Percentiles rank a stretch among this genome's conserved stretches.
These are phyloP conservation scores for Ophiostoma sp. DNA, from an alignment of 2,329 filamentous ascomycete species.

Conservation along the genomic window DNA sequence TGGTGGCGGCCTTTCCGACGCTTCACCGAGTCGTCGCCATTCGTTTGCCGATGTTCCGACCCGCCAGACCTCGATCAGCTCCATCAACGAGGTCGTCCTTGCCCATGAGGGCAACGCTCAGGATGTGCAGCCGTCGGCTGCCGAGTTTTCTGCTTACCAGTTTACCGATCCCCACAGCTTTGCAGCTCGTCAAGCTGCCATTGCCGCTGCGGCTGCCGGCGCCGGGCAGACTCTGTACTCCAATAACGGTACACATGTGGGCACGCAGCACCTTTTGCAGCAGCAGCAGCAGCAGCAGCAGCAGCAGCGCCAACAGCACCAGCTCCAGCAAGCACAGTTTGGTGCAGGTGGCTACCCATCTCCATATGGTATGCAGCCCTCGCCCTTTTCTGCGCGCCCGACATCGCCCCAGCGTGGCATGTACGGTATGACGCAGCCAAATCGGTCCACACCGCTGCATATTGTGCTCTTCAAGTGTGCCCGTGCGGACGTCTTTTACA, in stretches of 20 bases:
- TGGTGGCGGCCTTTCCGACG: conserved; percentile 57
- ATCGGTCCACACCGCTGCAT: conserved; percentile 67
- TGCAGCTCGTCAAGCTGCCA: conserved; percentile 33
- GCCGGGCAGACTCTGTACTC: conserved; percentile 23
- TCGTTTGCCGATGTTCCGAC: conserved; percentile 68
- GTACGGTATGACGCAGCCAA: conserved; percentile 56
- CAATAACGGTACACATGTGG: conserved; percentile 6
- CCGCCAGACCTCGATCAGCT: conserved; percentile 59
- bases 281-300: conserved; percentile 14
- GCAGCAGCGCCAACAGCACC: conserved; percentile 11
- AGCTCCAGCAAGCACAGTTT: conserved; percentile 20
- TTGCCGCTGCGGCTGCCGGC: conserved; percentile 14
- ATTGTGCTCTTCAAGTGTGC: conserved; percentile 97
- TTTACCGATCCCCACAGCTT: conserved; percentile 38
- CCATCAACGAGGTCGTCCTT: conserved; percentile 48
- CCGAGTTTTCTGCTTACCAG: conserved; percentile 39
- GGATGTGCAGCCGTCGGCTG: conserved; percentile 39
- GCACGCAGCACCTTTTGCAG: conserved; percentile 20
- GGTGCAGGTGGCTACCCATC: conserved; percentile 42
- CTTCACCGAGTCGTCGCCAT: conserved; percentile 70
- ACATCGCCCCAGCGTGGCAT: conserved; percentile 58
- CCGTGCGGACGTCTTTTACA: conserved; percentile 91
- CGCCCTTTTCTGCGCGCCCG: conserved; percentile 46
- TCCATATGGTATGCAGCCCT: conserved; percentile 43
- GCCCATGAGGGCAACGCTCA: conserved; percentile 44